A percentile compares a stretch with the other conserved stretches of the same genome.
Evolutionary conservation across 1,284 basidiomycete genomes (phyloP).

Genomic region (Omphalotus olearius): DNA sequence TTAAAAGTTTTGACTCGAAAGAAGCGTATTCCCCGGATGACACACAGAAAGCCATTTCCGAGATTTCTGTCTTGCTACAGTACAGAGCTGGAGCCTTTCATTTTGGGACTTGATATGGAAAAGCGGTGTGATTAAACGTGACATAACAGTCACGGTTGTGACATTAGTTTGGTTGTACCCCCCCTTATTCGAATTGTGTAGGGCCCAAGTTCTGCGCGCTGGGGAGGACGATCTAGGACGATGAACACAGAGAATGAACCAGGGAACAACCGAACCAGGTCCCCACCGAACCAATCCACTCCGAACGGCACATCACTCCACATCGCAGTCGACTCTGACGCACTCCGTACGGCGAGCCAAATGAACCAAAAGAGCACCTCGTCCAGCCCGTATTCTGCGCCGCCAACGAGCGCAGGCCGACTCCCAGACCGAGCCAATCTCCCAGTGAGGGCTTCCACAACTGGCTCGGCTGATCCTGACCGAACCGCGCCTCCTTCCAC

Average conservation of each 20-base stretch:
- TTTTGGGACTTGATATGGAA: no score
- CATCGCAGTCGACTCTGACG: conserved; percentile 8
- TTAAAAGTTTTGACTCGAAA: no score
- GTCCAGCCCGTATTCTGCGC: conserved; percentile 9
- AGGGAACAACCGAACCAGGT: background rate
- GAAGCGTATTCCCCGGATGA: no score
- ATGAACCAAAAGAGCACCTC: background rate
- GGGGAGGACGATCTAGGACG: conserved; percentile 6
- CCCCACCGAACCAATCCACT: background rate
- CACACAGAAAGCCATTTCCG: no score
- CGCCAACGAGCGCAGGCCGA: conserved; percentile 5
- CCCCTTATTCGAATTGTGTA: no score
- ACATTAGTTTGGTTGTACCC: no score
- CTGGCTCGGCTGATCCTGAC: conserved; percentile 10
- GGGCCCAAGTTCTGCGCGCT: background rate
- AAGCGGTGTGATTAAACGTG: no score
- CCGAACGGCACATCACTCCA: conserved; percentile 1
- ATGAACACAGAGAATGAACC: conserved; percentile 2
- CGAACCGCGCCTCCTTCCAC: background rate
- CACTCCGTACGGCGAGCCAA: background rate
- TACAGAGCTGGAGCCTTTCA: no score
- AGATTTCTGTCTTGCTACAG: no score
- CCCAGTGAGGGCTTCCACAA: conserved; percentile 10
- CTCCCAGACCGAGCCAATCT: conserved; percentile 8
- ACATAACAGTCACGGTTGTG: no score